Base-by-base conservation (phyloP, 208 protist genomes). In the Tetramitus jugosus region DNA sequence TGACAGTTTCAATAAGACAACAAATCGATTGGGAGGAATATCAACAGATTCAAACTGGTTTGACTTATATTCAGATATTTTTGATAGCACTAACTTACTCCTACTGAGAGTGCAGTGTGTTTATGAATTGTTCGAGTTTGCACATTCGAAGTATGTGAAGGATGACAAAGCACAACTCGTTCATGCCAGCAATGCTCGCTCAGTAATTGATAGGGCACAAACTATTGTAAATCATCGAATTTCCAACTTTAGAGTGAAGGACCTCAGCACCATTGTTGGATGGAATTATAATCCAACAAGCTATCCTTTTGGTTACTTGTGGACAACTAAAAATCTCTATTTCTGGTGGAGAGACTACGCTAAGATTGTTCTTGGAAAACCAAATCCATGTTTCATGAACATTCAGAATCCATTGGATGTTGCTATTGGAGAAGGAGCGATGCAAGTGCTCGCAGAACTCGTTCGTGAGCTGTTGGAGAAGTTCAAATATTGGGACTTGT, bases 341-440 rank as follows among this genome's bases (percentile, higher is more conserved):
- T 78, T 35, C 43, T 72, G 40, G 42, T 78, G 75, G 75, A 78
- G 75, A 61, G 75, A 78, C 26, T 68, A 61, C 35, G 14, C 29
- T 23, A 10, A 35, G n/a, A 40, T 33, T 20, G 26, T 37, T 6
- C 60, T 43, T 1, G 31, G 8, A 20, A 60, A n/a, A 33, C 2
- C 35, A 26, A 42, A 0, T n/a, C 75, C 75, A 29, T 78, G 75
- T 60, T 78, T 62, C n/a, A 68, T 78, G 75, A 78, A 78, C 60
- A 20, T 35, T n/a, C 3, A 40, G 20, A 26, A 77, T 52, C 74
- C 74, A 60, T 20, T 60, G 3, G 60, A 77, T 43, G 37, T 60
- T 77, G 17, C 46, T 13, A 33, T 53, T 8, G 74, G 74, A 29
- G 45, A 77, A 23, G 74, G 74, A 8, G 13, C 53, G 7, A 23